These are phyloP conservation scores for Camellia japonica DNA, from an alignment of 148 eudicot genomes.

Conservation along the genomic window DNA sequence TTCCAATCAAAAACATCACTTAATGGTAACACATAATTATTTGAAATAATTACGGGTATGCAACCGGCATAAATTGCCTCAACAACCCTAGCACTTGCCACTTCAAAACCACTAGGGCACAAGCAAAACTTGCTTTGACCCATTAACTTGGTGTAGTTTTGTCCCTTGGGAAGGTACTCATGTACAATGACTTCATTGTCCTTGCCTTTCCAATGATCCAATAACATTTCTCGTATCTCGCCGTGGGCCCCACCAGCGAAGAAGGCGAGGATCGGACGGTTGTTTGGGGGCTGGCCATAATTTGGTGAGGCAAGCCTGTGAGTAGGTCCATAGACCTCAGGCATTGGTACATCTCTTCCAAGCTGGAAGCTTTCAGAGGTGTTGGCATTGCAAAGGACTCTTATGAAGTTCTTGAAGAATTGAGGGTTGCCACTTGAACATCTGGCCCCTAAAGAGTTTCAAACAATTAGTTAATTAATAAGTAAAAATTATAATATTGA, in stretches of 20 bases:
- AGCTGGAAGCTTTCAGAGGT: constrained; percentile 39
- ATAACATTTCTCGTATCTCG: constrained; percentile 20
- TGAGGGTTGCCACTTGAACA: constrained; percentile 17
- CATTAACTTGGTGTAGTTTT: constrained; percentile 28
- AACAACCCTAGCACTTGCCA: constrained; percentile 38
- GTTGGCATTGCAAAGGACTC: constrained; percentile 49
- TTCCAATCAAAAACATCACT: constrained; percentile 41
- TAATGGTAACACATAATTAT: constrained; percentile 30
- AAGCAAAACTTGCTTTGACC: constrained; percentile 34
- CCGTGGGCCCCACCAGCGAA: constrained; percentile 47
- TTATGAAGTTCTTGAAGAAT: constrained; percentile 28
- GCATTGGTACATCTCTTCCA: constrained; percentile 34
- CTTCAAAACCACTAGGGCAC: constrained; percentile 44
- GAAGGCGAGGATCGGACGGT: constrained; percentile 37
- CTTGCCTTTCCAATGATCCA: constrained; percentile 28
- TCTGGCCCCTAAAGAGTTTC: constrained; percentile 34
- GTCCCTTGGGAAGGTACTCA: constrained; percentile 24
- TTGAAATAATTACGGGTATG: constrained; percentile 30
- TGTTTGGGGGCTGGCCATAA: background rate
- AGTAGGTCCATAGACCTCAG: constrained; percentile 28
- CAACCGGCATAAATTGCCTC: constrained; percentile 39
- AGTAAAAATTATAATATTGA: background rate
- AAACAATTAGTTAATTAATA: background rate
- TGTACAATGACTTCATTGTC: constrained; percentile 21
- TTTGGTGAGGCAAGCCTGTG: constrained; percentile 18